Base-by-base conservation (phyloP, 2,329 filamentous ascomycete species). In the Tolypocladium pustulatum region DNA sequence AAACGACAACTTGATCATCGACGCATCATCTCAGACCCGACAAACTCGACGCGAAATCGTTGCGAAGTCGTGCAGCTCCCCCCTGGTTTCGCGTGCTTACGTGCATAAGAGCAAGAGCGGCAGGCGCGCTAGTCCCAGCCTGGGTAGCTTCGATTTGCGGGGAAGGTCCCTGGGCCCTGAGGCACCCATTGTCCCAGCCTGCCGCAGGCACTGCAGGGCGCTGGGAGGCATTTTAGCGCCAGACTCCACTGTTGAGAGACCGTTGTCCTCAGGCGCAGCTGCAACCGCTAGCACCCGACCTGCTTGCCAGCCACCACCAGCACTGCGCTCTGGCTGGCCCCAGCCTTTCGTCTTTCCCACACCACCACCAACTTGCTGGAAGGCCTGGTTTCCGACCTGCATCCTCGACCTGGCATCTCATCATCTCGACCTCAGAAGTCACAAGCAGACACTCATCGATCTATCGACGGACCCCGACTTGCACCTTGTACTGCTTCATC, bases 331-430 rank as follows among this genome's bases (percentile, higher is more conserved):
- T 25, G 30, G 46, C 61, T 56, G 59, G 62, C 65, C 67, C 67
- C 67, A 69, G 67, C 67, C 67, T 69, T 69, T 67, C 60, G 46
- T 63, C 59, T 64, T 65, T 68, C 59, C 53, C 61, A 59, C 64
- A 58, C 60, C 60, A 63, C 60, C 59, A 63, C 61, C 65, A 64
- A 57, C 61, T 36, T 10, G 38, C 32, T 22, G 13, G 5, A 36
- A 25, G 49, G 56, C 56, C 56, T 58, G 25, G 27, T 25, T 34
- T 54, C 22, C 13, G 57, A 54, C 57, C 57, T 55, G 57, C 57
- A 54, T 58, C 57, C 32, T 54, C 56, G 30, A 57, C 36, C 34
- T 53, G n/a, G 32, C 52, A 25, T 13, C 52, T 25, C 43, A 17
- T 49, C 22, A 17, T 27, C 25, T 27, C 43, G 43, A 36, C 49